A percentile compares a stretch with the other conserved stretches of the same genome.
phyloP scores from a whole-genome alignment of 78 protist genomes.

The Polysphondylium violaceum region DNA sequence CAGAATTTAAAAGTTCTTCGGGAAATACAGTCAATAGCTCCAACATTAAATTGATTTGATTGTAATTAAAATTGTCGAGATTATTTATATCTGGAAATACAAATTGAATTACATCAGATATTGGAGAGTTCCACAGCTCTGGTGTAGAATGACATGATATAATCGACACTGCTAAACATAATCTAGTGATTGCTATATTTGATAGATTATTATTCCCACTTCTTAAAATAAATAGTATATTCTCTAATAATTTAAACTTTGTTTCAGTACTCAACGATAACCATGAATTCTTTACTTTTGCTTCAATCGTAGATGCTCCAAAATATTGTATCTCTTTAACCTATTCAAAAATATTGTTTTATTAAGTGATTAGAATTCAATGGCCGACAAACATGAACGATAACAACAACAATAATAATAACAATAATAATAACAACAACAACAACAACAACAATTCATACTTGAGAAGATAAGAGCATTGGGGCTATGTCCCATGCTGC shows the following conservation, averaged over 20 bases:
- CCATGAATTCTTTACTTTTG: constrained; percentile 46
- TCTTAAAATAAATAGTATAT: neutral
- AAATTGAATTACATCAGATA: constrained; percentile 29
- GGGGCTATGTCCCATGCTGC: constrained; percentile 40
- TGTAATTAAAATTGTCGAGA: neutral
- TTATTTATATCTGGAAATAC: constrained; percentile 22
- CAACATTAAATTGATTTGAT: neutral
- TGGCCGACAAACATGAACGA: neutral
- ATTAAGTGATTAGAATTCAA: neutral
- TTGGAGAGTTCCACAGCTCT: constrained; percentile 27
- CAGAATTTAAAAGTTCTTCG: constrained; percentile 29
- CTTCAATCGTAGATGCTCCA: constrained; percentile 75
- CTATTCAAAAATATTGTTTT: neutral
- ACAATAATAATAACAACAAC: neutral
- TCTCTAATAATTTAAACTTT: constrained; percentile 10
- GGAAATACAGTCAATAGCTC: constrained; percentile 45
- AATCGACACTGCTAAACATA: constrained; percentile 42
- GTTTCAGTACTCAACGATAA: neutral
- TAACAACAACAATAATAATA: neutral
- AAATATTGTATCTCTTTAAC: constrained; percentile 62
- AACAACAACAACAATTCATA: neutral
- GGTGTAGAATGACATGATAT: constrained; percentile 56
- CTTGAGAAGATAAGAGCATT: constrained; percentile 11
- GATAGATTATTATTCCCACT: neutral
- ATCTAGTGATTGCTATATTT: constrained; percentile 19